phyloP scores from a whole-genome alignment of 2,329 filamentous ascomycete genomes.

The Penicillium sp. region DNA sequence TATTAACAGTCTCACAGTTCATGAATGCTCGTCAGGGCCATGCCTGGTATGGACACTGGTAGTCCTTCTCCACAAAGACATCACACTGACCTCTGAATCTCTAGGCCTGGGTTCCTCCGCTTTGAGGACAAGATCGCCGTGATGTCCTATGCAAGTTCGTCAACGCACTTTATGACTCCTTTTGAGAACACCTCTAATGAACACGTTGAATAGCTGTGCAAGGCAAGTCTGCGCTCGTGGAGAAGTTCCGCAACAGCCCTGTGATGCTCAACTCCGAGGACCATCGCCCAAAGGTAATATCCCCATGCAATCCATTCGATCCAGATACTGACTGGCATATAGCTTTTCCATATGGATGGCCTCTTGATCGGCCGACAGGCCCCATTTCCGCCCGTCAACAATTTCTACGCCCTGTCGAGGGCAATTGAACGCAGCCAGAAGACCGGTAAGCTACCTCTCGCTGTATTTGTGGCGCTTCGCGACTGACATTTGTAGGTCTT shows the following conservation, averaged over 20 bases:
- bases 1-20: slow-evolving; percentile 53
- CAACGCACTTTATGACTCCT: background rate
- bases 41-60: slow-evolving; percentile 52
- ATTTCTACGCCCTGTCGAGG: slow-evolving; percentile 11
- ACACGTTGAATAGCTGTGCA: slow-evolving; percentile 64
- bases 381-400: slow-evolving; percentile 11
- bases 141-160: slow-evolving; percentile 89
- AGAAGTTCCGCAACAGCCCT: slow-evolving; percentile 94
- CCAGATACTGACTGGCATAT: slow-evolving; percentile 22
- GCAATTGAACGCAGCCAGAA: slow-evolving; percentile 8
- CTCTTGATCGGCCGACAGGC: slow-evolving; percentile 3
- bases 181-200: background rate
- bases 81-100: background rate
- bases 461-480: background rate
- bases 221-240: slow-evolving; percentile 81
- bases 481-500: background rate
- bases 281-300: slow-evolving; percentile 73
- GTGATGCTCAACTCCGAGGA: slow-evolving; percentile 83
- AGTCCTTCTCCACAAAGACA: background rate
- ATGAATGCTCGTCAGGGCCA: slow-evolving; percentile 65
- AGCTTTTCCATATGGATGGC: slow-evolving; percentile 53
- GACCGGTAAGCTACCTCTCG: slow-evolving; percentile 5
- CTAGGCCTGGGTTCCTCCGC: slow-evolving; percentile 70
- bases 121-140: slow-evolving; percentile 69
- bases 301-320: background rate